Conservation (phyloP, 495 filamentous ascomycete species). For the Clohesyomyces aquaticus region DNA sequence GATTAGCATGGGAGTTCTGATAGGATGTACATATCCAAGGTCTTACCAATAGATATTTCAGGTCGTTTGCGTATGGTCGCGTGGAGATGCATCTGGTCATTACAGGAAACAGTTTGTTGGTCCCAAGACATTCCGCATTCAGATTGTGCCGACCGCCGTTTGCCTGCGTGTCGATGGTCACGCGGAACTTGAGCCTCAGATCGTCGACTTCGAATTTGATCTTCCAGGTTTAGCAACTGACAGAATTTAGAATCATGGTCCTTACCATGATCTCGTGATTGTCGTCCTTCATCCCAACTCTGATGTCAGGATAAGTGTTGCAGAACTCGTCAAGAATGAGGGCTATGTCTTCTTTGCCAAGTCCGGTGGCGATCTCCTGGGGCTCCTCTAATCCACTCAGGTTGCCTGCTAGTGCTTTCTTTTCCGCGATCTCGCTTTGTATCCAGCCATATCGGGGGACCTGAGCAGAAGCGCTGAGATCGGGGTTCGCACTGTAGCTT, state of each 20-base stretch:
- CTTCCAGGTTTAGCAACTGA: conserved; percentile 4
- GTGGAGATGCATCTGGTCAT: conserved; percentile 37
- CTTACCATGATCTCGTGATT: conserved; percentile 22
- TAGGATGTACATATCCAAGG: neutral
- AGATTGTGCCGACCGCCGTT: conserved; percentile 28
- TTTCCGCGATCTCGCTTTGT: neutral
- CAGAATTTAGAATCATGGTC: neutral
- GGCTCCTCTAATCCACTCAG: conserved; percentile 1
- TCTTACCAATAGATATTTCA: conserved; percentile 39
- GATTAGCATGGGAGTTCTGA: conserved; percentile 8
- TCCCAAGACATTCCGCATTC: conserved; percentile 37
- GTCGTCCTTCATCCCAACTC: conserved; percentile 20
- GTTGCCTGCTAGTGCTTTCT: conserved; percentile 4
- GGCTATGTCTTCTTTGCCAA: conserved; percentile 13
- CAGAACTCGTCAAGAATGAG: conserved; percentile 21
- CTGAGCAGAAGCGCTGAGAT: conserved; percentile 15
- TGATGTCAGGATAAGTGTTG: conserved; percentile 20
- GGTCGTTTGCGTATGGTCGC: conserved; percentile 29
- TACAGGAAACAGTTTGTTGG: conserved; percentile 11
- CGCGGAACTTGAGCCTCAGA: conserved; percentile 27
- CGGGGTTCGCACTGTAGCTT: conserved; percentile 20
- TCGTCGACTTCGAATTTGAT: conserved; percentile 19
- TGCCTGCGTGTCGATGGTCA: conserved; percentile 27
- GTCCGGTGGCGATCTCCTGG: neutral
- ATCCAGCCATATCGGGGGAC: conserved; percentile 37